Evolutionary conservation across 495 filamentous ascomycete species (phyloP).

Genomic region (Penicillium steckii): DNA sequence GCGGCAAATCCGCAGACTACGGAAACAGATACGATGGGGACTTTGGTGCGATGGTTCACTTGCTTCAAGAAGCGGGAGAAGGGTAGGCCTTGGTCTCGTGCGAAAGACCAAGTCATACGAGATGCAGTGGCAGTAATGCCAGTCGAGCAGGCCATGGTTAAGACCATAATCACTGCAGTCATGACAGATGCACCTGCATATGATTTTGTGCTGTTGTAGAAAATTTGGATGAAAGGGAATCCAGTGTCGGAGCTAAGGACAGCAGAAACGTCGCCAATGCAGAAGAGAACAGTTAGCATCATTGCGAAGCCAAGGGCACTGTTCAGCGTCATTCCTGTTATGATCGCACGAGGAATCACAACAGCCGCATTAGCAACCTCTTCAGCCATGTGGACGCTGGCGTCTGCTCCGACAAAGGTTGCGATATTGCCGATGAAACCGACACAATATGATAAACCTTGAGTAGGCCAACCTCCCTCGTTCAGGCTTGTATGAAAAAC

Average conservation of each 20-base stretch:
- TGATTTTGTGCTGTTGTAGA: slow-evolving; percentile 24
- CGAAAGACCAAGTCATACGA: slow-evolving; percentile 54
- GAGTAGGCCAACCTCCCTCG: slow-evolving; percentile 45
- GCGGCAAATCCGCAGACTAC: slow-evolving; percentile 36
- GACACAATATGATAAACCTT: slow-evolving; percentile 41
- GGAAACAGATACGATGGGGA: slow-evolving; percentile 38
- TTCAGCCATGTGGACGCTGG: slow-evolving; percentile 41
- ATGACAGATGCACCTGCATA: slow-evolving; percentile 25
- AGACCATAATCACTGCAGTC: slow-evolving; percentile 32
- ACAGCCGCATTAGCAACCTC: slow-evolving; percentile 43
- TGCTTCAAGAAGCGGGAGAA: slow-evolving; percentile 34
- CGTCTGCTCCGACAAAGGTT: slow-evolving; percentile 38
- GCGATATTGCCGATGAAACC: slow-evolving; percentile 41
- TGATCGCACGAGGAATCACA: slow-evolving; percentile 44
- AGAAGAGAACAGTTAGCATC: slow-evolving; percentile 43
- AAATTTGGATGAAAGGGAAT: slow-evolving; percentile 51
- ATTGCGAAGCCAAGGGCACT: slow-evolving; percentile 43
- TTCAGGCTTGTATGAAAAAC: slow-evolving; percentile 46
- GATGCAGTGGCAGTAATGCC: slow-evolving; percentile 46
- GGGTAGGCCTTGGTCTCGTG: slow-evolving; percentile 48
- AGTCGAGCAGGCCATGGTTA: slow-evolving; percentile 31
- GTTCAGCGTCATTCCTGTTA: slow-evolving; percentile 43
- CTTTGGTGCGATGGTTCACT: slow-evolving; percentile 25
- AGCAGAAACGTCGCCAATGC: slow-evolving; percentile 37
- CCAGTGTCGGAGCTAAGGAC: slow-evolving; percentile 35